Conservation (phyloP, 331 rosid species). For the Pyracantha coccinea region DNA sequence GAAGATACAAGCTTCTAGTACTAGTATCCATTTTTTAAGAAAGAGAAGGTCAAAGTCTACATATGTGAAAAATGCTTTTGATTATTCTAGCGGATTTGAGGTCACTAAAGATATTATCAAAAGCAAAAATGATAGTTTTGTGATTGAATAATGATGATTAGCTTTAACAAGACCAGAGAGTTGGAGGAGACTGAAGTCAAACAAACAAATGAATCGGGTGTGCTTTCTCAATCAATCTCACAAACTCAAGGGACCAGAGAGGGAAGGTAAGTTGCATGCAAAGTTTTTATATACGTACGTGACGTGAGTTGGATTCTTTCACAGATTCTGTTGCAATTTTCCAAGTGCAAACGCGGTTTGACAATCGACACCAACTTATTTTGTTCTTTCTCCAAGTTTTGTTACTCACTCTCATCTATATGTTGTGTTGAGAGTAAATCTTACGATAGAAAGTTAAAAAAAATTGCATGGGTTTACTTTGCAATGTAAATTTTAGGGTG, state of each 20-base stretch:
- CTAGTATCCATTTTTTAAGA: no score
- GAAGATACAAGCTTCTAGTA: no score
- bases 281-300: not conserved
- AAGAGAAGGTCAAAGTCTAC: no score
- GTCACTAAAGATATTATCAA: not conserved
- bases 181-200: not conserved
- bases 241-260: not conserved
- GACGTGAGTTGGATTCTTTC: not conserved
- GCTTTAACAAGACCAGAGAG: not conserved
- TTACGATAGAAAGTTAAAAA: no score
- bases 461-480: no score
- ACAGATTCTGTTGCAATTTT: not conserved
- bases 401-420: not conserved
- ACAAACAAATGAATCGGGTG: slow-evolving; percentile 9
- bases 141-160: not conserved
- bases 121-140: not conserved
- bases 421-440: no score
- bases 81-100: no score
- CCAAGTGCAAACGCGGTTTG: not conserved
- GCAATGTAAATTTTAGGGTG: no score
- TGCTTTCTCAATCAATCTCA: slow-evolving; percentile 21
- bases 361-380: not conserved
- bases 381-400: not conserved
- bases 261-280: not conserved
- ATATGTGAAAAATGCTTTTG: no score